These are phyloP conservation scores for Rubus idaeus DNA, from an alignment of 306 rosid species.

Conservation along the genomic window DNA sequence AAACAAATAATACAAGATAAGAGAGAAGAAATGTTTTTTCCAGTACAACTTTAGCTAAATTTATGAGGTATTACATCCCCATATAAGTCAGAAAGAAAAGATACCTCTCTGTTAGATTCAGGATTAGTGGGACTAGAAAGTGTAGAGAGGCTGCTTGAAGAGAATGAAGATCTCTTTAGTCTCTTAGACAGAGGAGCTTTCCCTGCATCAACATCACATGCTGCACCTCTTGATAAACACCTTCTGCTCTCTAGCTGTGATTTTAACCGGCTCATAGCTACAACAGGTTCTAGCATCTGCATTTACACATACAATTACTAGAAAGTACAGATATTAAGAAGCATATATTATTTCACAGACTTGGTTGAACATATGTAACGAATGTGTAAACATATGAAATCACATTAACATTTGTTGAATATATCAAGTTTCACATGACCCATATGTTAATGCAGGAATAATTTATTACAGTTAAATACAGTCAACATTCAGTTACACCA, in stretches of 20 bases:
- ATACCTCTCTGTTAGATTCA: slow-evolving; percentile 33
- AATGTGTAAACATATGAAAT: background rate
- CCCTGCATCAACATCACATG: slow-evolving; percentile 30
- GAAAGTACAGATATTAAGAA: background rate
- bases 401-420: background rate
- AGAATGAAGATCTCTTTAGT: slow-evolving; percentile 37
- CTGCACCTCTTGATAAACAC: slow-evolving; percentile 12
- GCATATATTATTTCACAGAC: background rate
- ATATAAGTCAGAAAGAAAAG: background rate
- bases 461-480: background rate
- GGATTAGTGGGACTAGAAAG: slow-evolving; percentile 34
- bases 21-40: background rate
- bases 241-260: slow-evolving; percentile 41
- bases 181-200: slow-evolving; percentile 41
- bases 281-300: slow-evolving; percentile 76
- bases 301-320: slow-evolving; percentile 12
- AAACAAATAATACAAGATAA: background rate
- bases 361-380: background rate
- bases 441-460: background rate
- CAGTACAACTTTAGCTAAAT: too few relatives aligned
- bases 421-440: background rate
- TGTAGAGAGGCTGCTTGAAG: slow-evolving; percentile 32
- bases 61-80: background rate
- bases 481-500: background rate
- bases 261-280: slow-evolving; percentile 38